Evolutionary conservation across 2,329 filamentous ascomycete genomes (phyloP), one percentile per base, ranked within the genome.

Genomic region (Diaporthe sp.): DNA sequence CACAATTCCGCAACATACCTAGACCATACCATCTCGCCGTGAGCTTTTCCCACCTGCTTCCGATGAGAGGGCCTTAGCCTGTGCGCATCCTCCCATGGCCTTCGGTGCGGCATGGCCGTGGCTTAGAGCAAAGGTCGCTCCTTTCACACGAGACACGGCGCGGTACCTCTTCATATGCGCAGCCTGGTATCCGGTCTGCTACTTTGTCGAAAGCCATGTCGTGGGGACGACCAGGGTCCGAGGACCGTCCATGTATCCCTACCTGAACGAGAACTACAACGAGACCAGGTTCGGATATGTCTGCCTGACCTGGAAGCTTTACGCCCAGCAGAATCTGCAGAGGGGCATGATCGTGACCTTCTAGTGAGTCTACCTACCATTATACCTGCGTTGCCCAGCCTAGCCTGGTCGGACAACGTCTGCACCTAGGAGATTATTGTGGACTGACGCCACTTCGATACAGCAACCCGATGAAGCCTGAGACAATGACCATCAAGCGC

Each of bases 261-360:
- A 92, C 76, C 85, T 96, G 72, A 96, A 96, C 79, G 86, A 91
- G 74, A 89, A 92, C 70, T 92, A 87, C 79, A 86, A 92, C 80
- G 86, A 88, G 79, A 91, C 86, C 74, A 85, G 85, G 76, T 81
- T 82, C 50, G 82, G 87, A 68, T 91, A 93, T 76, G 75, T 89
- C n/a, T 88, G 91, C 42, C 82, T 92, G 77, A 90, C 88, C 72
- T 88, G 85, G 79, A 93, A 92, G 80, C 88, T 89, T 82, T 88
- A 89, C 75, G 87, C 90, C 33, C 87, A 89, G 74, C 84, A 89
- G 61, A 86, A 88, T 38, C 80, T 96, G 50, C 84, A 90, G 80
- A 87, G 93, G 76, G 94, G 94, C 73, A 95, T 95, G 91, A 85
- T 96, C 58, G 91, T 96, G 73, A 92, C 91, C 15, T 91, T 95